A percentile compares a stretch with the other conserved stretches of the same genome.
Evolutionary conservation across 805 yeast genomes (phyloP).

Genomic region (Candida gorgasii): DNA sequence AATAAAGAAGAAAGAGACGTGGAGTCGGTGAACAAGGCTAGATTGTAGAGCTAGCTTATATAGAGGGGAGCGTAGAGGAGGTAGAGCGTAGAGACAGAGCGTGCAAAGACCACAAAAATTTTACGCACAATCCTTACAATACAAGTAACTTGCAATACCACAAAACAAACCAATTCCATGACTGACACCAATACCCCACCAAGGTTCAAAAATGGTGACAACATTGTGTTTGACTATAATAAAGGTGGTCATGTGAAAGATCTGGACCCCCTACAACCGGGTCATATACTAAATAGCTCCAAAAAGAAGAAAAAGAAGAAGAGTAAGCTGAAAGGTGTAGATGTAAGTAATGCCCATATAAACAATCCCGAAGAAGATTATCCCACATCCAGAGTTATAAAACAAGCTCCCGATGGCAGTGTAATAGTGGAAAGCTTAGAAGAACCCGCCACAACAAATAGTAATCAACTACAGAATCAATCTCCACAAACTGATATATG

Average conservation of each 20-base stretch:
- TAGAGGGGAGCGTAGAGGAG: too few species aligned
- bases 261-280: slow-evolving; percentile 10
- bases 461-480: background rate
- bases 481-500: slow-evolving; percentile 30
- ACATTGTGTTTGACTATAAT: slow-evolving; percentile 33
- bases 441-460: slow-evolving; percentile 13
- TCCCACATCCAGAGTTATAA: slow-evolving; percentile 71
- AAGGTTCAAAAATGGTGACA: slow-evolving; percentile 25
- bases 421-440: slow-evolving; percentile 66
- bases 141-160: background rate
- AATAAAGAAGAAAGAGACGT: too few species aligned
- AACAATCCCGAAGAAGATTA: slow-evolving; percentile 62
- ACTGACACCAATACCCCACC: slow-evolving; percentile 2
- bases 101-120: slow-evolving; percentile 4
- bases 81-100: too few species aligned
- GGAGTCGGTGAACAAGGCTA: too few species aligned
- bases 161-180: background rate
- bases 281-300: slow-evolving; percentile 2
- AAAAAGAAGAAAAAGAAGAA: slow-evolving; percentile 25
- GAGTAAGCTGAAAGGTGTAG: slow-evolving; percentile 29
- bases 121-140: slow-evolving; percentile 2
- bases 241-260: too few species aligned
- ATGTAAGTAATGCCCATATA: slow-evolving; percentile 42
- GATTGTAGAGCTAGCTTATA: too few species aligned
- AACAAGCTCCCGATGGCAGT: slow-evolving; percentile 72